A percentile compares a stretch with the other conserved stretches of the same genome.
Evolutionary conservation across 257 asterid genomes (phyloP).

Genomic region (Solanum stenotomum): DNA sequence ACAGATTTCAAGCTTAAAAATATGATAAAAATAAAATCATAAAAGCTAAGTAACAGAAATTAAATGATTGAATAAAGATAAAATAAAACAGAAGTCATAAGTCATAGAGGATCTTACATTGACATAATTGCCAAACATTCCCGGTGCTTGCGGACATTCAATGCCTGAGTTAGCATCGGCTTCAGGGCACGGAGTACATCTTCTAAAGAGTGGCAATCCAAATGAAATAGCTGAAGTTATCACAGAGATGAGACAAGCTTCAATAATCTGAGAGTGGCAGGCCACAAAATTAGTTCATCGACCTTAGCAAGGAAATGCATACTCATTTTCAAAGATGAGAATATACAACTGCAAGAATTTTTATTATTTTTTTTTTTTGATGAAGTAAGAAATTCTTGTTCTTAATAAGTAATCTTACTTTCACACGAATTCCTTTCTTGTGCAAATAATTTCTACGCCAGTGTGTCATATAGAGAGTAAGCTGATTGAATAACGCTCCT

Average conservation of each 20-base stretch:
- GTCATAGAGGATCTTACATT: slow-evolving; percentile 47
- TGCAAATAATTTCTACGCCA: slow-evolving; percentile 94
- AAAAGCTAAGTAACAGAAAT: neutral
- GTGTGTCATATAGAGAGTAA: slow-evolving; percentile 65
- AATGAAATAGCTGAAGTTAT: slow-evolving; percentile 82
- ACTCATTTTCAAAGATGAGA: neutral
- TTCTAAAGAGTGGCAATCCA: slow-evolving; percentile 84
- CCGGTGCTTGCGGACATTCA: slow-evolving; percentile 98
- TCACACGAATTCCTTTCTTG: slow-evolving; percentile 80
- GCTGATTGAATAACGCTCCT: slow-evolving; percentile 98
- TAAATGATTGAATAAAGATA: neutral
- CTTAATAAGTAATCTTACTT: slow-evolving; percentile 38
- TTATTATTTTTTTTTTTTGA: no score
- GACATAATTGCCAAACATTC: slow-evolving; percentile 96
- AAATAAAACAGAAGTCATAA: neutral
- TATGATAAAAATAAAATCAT: neutral
- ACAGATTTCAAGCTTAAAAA: neutral
- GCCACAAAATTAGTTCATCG: slow-evolving; percentile 2
- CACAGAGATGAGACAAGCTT: slow-evolving; percentile 81
- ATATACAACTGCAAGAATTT: neutral
- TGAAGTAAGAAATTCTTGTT: no score
- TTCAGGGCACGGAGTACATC: slow-evolving; percentile 95
- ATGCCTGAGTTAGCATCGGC: slow-evolving; percentile 64
- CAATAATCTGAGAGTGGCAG: slow-evolving; percentile 53
- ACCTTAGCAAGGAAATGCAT: neutral